These are phyloP conservation scores for Scutellaria baicalensis DNA, from an alignment of 257 asterid species.

Conservation along the genomic window DNA sequence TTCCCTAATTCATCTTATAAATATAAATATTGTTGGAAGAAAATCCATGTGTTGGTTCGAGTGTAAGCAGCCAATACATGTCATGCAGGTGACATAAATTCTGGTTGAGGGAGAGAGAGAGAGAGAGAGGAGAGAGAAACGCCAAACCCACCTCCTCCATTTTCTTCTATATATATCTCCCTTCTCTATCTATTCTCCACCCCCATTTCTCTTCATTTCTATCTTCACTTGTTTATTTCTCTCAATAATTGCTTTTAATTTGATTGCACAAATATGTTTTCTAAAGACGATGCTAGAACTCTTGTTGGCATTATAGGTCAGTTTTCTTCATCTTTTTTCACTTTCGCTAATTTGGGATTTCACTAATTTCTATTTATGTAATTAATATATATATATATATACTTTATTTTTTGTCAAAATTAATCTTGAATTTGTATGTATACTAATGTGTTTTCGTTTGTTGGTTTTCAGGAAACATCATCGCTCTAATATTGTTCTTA, in stretches of 20 bases:
- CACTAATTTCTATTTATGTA: background rate
- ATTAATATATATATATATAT: too few relatives aligned
- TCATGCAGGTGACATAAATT: conserved; percentile 30
- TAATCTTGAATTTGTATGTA: background rate
- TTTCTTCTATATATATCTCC: conserved; percentile 19
- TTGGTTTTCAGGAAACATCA: conserved; percentile 60
- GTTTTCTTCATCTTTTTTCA: background rate
- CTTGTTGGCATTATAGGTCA: conserved; percentile 63
- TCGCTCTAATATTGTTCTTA: conserved; percentile 53
- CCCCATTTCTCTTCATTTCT: background rate
- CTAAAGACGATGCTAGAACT: conserved; percentile 39
- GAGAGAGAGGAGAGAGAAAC: background rate
- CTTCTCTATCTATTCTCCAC: background rate
- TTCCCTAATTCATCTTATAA: background rate
- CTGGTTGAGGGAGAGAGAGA: background rate
- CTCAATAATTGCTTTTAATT: background rate
- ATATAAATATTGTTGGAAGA: background rate
- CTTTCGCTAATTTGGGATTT: too few relatives aligned
- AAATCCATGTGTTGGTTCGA: conserved; percentile 28
- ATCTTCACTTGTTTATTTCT: background rate
- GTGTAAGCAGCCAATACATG: conserved; percentile 42
- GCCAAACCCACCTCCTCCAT: conserved; percentile 33
- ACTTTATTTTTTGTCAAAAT: too few relatives aligned
- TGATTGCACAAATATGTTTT: conserved; percentile 39
- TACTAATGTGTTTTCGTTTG: background rate